Percentiles rank a stretch among this genome's conserved stretches.
phyloP scores from a whole-genome alignment of 2,329 filamentous ascomycete genomes.

The Thielaviopsis ethacetica region DNA sequence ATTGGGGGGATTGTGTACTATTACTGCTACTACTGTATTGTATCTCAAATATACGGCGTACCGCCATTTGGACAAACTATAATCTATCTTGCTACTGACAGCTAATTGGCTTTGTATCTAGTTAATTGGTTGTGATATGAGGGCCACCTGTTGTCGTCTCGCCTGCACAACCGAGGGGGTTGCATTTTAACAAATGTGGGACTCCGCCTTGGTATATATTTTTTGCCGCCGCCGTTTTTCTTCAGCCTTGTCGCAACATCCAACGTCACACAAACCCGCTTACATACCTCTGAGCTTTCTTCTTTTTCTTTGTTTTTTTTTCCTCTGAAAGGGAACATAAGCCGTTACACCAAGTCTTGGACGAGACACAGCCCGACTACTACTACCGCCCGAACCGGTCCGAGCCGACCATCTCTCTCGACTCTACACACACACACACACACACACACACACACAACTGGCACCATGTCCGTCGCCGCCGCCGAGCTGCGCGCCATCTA shows the following conservation, averaged over 20 bases:
- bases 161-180: not conserved
- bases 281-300: not conserved
- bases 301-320: not conserved
- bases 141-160: not conserved
- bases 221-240: not conserved
- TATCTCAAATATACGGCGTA: conserved; percentile 3
- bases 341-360: not conserved
- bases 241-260: not conserved
- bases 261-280: not conserved
- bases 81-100: not conserved
- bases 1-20: conserved; percentile 17
- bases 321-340: not conserved
- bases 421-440: not conserved
- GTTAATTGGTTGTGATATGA: not conserved
- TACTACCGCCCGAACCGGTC: too few species aligned
- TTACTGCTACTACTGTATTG: conserved; percentile 4
- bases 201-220: not conserved
- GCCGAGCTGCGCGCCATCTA: conserved; percentile 60
- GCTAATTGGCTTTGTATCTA: not conserved
- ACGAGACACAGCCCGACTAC: not conserved
- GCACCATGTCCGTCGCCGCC: conserved; percentile 21
- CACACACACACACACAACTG: not conserved
- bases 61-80: not conserved
- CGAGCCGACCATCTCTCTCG: not conserved
- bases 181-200: conserved; percentile 4